Conservation (phyloP, 805 yeast genomes). For the Barnettozyma californica region DNA sequence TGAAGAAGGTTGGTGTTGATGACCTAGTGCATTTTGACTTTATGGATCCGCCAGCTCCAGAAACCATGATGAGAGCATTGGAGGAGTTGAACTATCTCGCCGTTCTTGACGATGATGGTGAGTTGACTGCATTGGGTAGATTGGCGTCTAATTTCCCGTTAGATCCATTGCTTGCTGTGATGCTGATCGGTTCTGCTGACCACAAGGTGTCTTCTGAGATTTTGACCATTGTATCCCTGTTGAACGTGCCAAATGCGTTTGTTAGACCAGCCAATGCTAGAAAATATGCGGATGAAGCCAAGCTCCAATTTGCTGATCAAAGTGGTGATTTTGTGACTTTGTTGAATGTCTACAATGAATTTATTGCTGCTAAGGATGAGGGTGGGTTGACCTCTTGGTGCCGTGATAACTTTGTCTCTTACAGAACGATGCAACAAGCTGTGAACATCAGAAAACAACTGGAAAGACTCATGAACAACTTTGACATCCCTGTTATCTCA, state of each 20-base stretch:
- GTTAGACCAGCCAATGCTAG: conserved; percentile 86
- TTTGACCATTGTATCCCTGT: conserved; percentile 79
- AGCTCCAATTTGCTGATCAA: conserved; percentile 81
- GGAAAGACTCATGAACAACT: conserved; percentile 73
- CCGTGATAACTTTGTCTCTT: conserved; percentile 79
- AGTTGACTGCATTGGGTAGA: conserved; percentile 83
- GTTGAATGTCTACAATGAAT: conserved; percentile 83
- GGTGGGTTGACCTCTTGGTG: conserved; percentile 80
- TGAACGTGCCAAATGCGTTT: conserved; percentile 91
- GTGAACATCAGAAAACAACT: conserved; percentile 82
- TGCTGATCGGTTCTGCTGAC: conserved; percentile 83
- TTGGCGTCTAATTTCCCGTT: conserved; percentile 89
- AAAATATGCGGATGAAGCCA: conserved; percentile 88
- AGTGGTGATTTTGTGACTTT: conserved; percentile 94
- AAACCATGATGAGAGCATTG: conserved; percentile 98
- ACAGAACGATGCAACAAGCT: conserved; percentile 82
- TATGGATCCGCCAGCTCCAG: conserved; percentile 99
- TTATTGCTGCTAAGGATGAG: conserved; percentile 68
- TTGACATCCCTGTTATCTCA: conserved; percentile 67
- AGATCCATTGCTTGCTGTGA: conserved; percentile 92
- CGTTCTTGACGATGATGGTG: conserved; percentile 90
- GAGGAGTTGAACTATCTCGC: conserved; percentile 90
- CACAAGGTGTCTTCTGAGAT: conserved; percentile 86
- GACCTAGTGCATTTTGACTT: conserved; percentile 97
- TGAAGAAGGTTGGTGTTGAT: conserved; percentile 91